Base-by-base conservation (phyloP, 257 asterid genomes). In the Penstemon newberryi region DNA sequence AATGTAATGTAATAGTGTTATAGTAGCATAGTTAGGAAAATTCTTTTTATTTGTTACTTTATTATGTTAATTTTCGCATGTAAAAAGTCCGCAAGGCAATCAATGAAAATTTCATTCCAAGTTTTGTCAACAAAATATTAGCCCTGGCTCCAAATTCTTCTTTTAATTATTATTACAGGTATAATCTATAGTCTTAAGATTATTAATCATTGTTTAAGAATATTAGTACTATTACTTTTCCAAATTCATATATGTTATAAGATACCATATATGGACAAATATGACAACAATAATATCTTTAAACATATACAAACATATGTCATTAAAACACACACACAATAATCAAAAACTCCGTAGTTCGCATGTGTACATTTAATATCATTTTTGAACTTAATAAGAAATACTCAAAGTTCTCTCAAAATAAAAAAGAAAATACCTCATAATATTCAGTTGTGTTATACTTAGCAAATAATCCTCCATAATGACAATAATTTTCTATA, bases 1-100 rank as follows among this genome's bases (percentile, higher is more conserved):
- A 70, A 37, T 12, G 45, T 33, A 13, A 51, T 8, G 8, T 51
- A 37, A 3, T 18, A 49, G 58, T 41, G n/a, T 50, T 15, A 67
- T 36, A 40, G 55, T 58, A 75, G 56, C 66, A 71, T 71, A 72
- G 77, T 65, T 70, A 73, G 66, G 52, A 49, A 70, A 46, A 58
- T 73, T 73, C 71, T 73, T 73, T 66, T 49, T 61, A 59, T 65
- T 56, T 47, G 7, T 7, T 50, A 9, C 10, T 36, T 72, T 57
- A 7, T 43, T 50, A 7, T 38, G 25, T 39, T 71, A 15, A 1
- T 37, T 51, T 3, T 63, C 6, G 53, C 60, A 50, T 83, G 85
- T 75, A 74, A 63, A 76, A 83, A 83, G 86, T 80, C 88, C 88
- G 88, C 79, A 83, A 83, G 88, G 85, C 88, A 78, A 77, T 51